Base-by-base conservation (phyloP, 139 green algal species). In the Haematococcus sp. region DNA sequence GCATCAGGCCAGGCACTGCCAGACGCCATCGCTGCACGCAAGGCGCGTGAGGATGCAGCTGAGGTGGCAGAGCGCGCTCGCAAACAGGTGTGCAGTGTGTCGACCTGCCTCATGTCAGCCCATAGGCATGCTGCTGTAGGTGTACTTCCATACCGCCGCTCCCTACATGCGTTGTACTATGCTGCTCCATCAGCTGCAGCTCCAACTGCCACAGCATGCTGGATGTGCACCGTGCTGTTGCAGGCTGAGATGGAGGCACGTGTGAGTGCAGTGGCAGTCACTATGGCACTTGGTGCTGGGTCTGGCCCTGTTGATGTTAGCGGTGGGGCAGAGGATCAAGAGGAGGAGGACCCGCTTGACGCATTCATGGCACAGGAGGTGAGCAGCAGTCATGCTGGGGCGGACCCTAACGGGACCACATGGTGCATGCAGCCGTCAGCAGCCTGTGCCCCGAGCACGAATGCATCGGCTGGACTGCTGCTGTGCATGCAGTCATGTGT, bases 291-390 rank as follows among this genome's bases (percentile, higher is more conserved):
- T 49, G 40, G 7, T 49, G 40, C 40, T 49, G n/a, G n/a, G n/a
- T n/a, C n/a, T n/a, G n/a, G n/a, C n/a, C 40, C 40, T 11, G 11
- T 49, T 7, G 40, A 49, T 11, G 11, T 11, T 7, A 49, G 40
- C 58, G 32, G 19, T 7, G 33, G 4, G 56, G 44, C 3, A 46
- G 66, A 61, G 25, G 79, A 73, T 0, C 81, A 81, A 15, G 87
- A 91, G 28, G 89, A 95, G 43, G 86, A 82, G 46, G 92, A 97
- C 56, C 86, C 92, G 0, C 75, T 97, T 63, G 92, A 97, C 44
- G 92, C 92, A 0, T 96, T 96, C 78, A 96, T 97, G 92, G 81
- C 86, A 1, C 76, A 73, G 16, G 88, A 91, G 76, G 87, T 94
- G 32, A n/a, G n/a, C n/a, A n/a, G n/a, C n/a, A n/a, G n/a, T n/a